Base-by-base conservation (phyloP, 108 stramenopile genomes). In the Schizochytrium sp. region DNA sequence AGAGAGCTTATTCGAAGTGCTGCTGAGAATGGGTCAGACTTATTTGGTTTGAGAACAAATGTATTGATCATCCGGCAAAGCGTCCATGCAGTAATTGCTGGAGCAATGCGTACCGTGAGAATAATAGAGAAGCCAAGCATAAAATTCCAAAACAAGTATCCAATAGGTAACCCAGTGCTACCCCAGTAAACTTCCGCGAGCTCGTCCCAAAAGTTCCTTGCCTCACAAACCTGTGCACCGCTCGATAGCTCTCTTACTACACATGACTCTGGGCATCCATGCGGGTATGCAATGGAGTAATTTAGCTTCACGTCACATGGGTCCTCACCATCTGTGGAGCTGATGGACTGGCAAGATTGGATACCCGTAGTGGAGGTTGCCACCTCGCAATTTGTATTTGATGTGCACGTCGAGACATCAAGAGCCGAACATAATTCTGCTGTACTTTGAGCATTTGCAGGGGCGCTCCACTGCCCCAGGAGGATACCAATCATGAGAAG, bases 261-360 rank as follows among this genome's bases (percentile, higher is more conserved):
- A 40, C 76, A 83, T n/a, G 50, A 55, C 28, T 83, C 76, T 5
- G 76, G 76, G 28, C 76, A 83, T 5, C 76, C 76, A 53, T 55
- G 28, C 50, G 76, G 76, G 13, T 83, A 49, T 10, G 50, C 8
- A 50, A 83, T 83, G 0, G 76, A 83, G 3, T 83, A 83, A 28
- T 83, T 55, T n/a, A 83, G 76, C 76, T 83, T 49, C 28, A 83
- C 76, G 53, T 83, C 76, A 40, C 76, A 83, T 42, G 47, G 50
- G 40, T 72, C 72, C 59, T n/a, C 59, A 60, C 59, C 28, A 28
- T 28, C 28, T 28, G 28, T 28, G 28, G 28, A 28, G 28, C 28
- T 28, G 28, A 28, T 28, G 28, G 28, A 28, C 28, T 28, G 28
- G 28, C 28, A 28, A 28, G 28, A 28, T 28, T 28, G 28, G 28